Base-by-base conservation (phyloP, 1,139 yeast species). In the Pichia sp. region DNA sequence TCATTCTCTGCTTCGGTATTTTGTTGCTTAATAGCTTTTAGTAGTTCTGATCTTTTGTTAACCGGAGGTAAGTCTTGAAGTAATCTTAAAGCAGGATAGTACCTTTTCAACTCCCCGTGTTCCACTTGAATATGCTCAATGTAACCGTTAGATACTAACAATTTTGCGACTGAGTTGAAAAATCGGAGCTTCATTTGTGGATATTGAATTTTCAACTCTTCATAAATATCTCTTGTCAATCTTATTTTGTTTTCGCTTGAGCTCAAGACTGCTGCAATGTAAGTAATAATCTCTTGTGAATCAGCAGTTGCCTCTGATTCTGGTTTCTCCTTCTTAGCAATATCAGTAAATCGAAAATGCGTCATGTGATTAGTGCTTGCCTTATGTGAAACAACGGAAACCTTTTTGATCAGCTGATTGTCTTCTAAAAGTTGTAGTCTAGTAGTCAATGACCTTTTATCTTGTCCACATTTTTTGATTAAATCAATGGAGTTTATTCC, bases 381-480 rank as follows among this genome's bases (percentile, higher is more conserved):
- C 2, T 45, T 45, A 11, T 49, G 45, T 4, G 46, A 40, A 19
- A 48, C 37, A 3, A 54, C 48, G 4, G 56, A 47, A 33, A 57
- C 62, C 48, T 70, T 74, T 20, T 61, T 61, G 5, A 79, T 71
- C 20, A 77, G 59, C 18, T 74, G 69, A 43, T 63, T 56, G 14
- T 68, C 73, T 44, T 69, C 75, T 24, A 82, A 59, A 38, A 70
- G 68, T 50, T 73, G 75, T 41, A 80, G 64, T 50, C 91, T 66
- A 2, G 77, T 67, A 0, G 88, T 78, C 32, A 80, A 63, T 41
- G 88, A 79, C 46, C 89, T 67, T n/a, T 80, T 74, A 53, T 82
- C 91, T 58, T 82, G 91, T 6, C 72, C 73, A 0, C 86, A 74
- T 14, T 63, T 66, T 33, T 66, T 64, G 5, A 77, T 71, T 45